Percentiles rank a stretch among this genome's conserved stretches.
Evolutionary conservation across 768 basidiomycete genomes (phyloP).

Genomic region (Hypholoma fasciculare): DNA sequence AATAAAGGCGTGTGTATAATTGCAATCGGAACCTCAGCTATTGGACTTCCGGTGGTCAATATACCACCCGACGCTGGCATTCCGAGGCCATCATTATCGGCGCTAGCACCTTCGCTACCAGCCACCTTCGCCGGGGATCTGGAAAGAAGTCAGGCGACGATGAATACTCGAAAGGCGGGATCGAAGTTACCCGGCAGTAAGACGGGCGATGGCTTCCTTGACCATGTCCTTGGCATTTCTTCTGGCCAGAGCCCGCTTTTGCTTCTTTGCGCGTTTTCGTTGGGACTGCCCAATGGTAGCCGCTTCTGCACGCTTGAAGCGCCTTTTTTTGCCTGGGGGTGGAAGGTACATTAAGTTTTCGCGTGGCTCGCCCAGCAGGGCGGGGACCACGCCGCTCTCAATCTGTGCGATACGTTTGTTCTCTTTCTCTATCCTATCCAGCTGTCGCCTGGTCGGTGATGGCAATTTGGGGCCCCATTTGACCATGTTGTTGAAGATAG

Average conservation of each 20-base stretch:
- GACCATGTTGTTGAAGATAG: constrained; percentile 12
- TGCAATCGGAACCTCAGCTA: not conserved
- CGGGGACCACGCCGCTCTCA: constrained; percentile 13
- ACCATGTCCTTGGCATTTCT: constrained; percentile 15
- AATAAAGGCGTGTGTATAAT: not conserved
- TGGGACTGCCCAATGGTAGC: constrained; percentile 11
- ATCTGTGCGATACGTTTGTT: constrained; percentile 10
- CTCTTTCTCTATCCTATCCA: constrained; percentile 13
- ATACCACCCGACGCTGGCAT: not conserved
- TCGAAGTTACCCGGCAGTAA: constrained; percentile 5
- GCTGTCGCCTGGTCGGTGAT: constrained; percentile 11
- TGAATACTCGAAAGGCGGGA: constrained; percentile 3
- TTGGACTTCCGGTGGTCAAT: not conserved
- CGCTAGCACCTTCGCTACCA: not conserved
- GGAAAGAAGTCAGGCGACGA: not conserved
- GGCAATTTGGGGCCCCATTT: constrained; percentile 17
- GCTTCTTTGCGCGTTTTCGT: constrained; percentile 18
- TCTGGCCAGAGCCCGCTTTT: constrained; percentile 13
- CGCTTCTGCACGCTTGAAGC: constrained; percentile 7
- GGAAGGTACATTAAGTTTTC: constrained; percentile 6
- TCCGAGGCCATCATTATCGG: not conserved
- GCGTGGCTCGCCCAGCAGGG: not conserved
- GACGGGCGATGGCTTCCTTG: constrained; percentile 5
- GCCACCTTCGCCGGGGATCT: constrained; percentile 11
- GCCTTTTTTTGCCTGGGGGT: constrained; percentile 7